Conservation (phyloP, 208 protist species). For the Acanthamoeba healyi region DNA sequence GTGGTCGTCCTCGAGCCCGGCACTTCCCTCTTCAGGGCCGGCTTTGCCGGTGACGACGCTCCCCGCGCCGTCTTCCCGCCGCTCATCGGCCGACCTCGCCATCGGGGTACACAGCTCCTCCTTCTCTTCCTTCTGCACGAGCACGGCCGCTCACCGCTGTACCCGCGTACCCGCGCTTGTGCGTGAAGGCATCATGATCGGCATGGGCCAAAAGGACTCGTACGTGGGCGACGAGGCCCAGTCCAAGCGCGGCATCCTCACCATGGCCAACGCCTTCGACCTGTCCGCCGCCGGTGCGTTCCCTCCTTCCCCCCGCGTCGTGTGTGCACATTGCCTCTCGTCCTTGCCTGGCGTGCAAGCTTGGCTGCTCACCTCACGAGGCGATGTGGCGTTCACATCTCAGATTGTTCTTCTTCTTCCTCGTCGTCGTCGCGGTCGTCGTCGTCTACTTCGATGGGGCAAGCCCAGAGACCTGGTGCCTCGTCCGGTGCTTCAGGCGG, state of each 20-base stretch:
- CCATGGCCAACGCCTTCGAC: slow-evolving; percentile 1
- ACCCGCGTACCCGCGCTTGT: neutral
- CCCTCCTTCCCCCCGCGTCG: neutral
- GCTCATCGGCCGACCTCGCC: slow-evolving; percentile 96
- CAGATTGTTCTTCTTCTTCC: neutral
- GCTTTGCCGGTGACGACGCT: slow-evolving; percentile 96
- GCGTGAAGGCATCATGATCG: slow-evolving; percentile 94
- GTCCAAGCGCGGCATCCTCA: slow-evolving; percentile 91
- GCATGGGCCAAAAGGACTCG: slow-evolving; percentile 95
- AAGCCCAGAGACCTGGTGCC: too few relatives aligned
- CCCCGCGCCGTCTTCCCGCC: slow-evolving; percentile 97
- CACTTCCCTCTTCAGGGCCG: slow-evolving; percentile 78
- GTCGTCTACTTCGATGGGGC: neutral
- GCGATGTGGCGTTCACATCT: too few relatives aligned
- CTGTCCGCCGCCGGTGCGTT: neutral
- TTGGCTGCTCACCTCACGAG: too few relatives aligned
- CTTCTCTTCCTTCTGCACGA: neutral
- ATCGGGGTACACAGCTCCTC: slow-evolving; percentile 83
- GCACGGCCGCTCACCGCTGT: neutral
- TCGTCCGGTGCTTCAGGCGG: neutral
- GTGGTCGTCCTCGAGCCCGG: slow-evolving; percentile 85
- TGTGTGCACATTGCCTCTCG: neutral
- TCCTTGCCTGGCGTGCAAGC: neutral
- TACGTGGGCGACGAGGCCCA: slow-evolving; percentile 95
- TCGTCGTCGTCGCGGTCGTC: too few relatives aligned